Evolutionary conservation across 2,329 filamentous ascomycete species (phyloP).

Genomic region (Colletotrichum sublineola): DNA sequence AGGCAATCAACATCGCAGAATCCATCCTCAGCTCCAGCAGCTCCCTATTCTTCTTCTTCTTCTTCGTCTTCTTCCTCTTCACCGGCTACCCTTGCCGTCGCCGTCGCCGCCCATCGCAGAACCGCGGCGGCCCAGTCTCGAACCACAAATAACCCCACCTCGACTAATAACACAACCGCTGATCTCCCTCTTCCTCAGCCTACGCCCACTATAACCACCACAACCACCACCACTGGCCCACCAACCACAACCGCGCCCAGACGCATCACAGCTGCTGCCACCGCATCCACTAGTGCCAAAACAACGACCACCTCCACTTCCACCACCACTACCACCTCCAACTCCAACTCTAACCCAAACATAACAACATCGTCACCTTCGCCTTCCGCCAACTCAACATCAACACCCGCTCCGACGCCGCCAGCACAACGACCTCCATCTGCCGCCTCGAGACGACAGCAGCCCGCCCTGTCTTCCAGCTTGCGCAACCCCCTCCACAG

Average conservation of each 20-base stretch:
- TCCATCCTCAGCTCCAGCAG: background rate
- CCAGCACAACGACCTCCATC: constrained; percentile 23
- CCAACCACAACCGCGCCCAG: constrained; percentile 39
- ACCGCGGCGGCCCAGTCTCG: constrained; percentile 30
- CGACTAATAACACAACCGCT: constrained; percentile 19
- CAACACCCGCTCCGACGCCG: constrained; percentile 29
- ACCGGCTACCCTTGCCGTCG: background rate
- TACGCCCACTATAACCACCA: constrained; percentile 3
- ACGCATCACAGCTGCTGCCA: constrained; percentile 35
- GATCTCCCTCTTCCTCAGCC: constrained; percentile 8
- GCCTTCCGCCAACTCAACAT: constrained; percentile 14
- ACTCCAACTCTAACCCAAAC: constrained; percentile 10
- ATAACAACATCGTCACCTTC: constrained; percentile 28
- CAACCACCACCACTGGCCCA: constrained; percentile 37
- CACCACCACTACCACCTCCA: constrained; percentile 7
- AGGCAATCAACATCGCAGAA: constrained; percentile 14
- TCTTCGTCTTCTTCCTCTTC: constrained; percentile 51
- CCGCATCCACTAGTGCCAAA: constrained; percentile 10
- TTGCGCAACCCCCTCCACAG: constrained; percentile 39
- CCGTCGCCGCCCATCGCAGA: constrained; percentile 18
- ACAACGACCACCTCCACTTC: constrained; percentile 16
- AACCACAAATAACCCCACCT: constrained; percentile 34
- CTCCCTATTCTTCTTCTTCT: constrained; percentile 43
- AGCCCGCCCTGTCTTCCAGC: constrained; percentile 39
- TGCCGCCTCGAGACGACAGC: constrained; percentile 30